Conservation (phyloP, 73 alveolate genomes). For the Tetrahymena borealis region DNA sequence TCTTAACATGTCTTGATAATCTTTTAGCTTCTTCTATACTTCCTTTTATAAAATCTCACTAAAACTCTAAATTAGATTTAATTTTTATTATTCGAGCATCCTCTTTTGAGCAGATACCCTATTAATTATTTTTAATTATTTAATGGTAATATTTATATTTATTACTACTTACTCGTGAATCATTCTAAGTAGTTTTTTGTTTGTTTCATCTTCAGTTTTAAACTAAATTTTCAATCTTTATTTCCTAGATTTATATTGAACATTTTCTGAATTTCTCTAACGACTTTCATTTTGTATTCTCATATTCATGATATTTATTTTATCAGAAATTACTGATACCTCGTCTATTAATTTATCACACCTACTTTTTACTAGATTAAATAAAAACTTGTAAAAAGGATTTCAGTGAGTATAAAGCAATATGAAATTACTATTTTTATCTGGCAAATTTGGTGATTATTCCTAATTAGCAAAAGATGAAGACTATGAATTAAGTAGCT, state of each 20-base stretch:
- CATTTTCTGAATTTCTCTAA: neutral
- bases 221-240: neutral
- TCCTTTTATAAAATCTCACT: neutral
- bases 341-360: neutral
- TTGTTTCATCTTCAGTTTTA: neutral
- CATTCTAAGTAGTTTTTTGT: neutral
- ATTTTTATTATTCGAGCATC: neutral
- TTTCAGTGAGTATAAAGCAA: too few species aligned
- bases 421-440: neutral
- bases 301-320: neutral
- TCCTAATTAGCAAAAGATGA: neutral
- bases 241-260: neutral
- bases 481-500: neutral
- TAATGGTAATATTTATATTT: neutral
- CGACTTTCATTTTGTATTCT: neutral
- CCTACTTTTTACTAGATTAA: neutral
- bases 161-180: neutral
- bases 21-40: neutral
- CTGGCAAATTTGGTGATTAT: neutral
- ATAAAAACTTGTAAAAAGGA: neutral
- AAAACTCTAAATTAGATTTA: neutral
- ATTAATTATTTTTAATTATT: neutral
- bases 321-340: neutral
- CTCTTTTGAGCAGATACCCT: neutral
- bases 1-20: neutral